These are phyloP conservation scores for Neurospora crassa DNA, from an alignment of 2,329 filamentous ascomycete species.

Conservation along the genomic window DNA sequence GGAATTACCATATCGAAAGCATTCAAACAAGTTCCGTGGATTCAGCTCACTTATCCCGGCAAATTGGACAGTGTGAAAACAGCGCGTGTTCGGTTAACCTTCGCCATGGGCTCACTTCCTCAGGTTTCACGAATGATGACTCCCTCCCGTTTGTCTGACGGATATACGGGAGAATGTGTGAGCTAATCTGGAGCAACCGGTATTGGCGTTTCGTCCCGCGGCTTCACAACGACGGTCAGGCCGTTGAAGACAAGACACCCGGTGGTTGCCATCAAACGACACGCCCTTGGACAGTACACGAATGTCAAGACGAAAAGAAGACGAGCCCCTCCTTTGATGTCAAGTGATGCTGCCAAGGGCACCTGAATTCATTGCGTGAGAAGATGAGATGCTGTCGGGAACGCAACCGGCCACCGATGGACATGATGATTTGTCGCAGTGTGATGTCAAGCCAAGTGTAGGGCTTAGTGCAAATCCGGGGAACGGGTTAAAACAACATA, in stretches of 20 bases:
- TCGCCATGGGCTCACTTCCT: not conserved
- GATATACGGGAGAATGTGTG: not conserved
- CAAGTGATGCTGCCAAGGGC: not conserved
- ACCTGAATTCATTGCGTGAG: not conserved
- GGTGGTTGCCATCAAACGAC: not conserved
- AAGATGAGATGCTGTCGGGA: not conserved
- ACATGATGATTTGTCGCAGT: not conserved
- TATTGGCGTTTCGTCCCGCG: not conserved
- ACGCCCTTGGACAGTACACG: not conserved
- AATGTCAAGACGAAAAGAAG: not conserved
- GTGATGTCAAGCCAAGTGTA: not conserved
- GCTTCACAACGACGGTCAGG: not conserved
- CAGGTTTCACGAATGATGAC: not conserved
- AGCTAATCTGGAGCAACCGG: not conserved
- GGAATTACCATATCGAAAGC: not conserved
- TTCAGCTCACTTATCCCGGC: not conserved
- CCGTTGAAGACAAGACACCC: not conserved
- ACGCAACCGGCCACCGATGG: not conserved
- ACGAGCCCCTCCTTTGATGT: not conserved
- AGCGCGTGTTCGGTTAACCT: not conserved
- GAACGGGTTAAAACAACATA: not conserved
- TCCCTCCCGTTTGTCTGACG: not conserved
- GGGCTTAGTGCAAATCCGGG: not conserved
- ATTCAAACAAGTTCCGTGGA: not conserved
- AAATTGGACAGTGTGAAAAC: not conserved